Conservation (phyloP, 1,284 basidiomycete genomes). For the Malassezia pachydermatis region DNA sequence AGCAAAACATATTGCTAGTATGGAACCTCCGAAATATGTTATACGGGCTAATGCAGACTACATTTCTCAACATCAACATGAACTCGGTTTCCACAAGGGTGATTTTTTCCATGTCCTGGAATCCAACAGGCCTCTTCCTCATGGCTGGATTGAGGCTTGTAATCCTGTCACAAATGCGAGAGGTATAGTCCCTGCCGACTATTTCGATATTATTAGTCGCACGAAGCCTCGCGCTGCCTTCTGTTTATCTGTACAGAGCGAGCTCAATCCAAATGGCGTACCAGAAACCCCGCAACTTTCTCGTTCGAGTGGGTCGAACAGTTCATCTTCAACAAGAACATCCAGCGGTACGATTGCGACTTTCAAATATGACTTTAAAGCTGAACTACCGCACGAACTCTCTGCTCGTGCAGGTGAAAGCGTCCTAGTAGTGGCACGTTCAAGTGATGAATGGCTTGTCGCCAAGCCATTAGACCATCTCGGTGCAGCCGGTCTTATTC, state of each 20-base stretch:
- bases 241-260: conserved; percentile 2
- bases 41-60: conserved; percentile 72
- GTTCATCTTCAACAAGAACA: neutral
- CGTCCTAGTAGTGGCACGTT: conserved; percentile 57
- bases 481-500: conserved; percentile 89
- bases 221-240: conserved; percentile 23
- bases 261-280: conserved; percentile 38
- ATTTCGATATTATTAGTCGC: conserved; percentile 55
- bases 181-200: conserved; percentile 80
- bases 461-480: conserved; percentile 85
- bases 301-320: conserved; percentile 16
- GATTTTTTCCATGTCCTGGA: conserved; percentile 94
- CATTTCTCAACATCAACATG: conserved; percentile 65
- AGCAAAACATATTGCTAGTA: conserved; percentile 25
- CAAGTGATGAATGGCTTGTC: conserved; percentile 53
- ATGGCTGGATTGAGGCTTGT: conserved; percentile 50
- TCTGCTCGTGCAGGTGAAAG: conserved; percentile 87
- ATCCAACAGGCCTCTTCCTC: conserved; percentile 53
- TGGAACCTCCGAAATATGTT: conserved; percentile 76
- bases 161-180: conserved; percentile 80
- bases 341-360: conserved; percentile 54
- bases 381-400: conserved; percentile 90
- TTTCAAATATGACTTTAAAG: conserved; percentile 86
- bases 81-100: conserved; percentile 82
- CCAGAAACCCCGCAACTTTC: conserved; percentile 28